Conservation (phyloP, 352 stramenopile species). For the Pythium pyrilobum region DNA sequence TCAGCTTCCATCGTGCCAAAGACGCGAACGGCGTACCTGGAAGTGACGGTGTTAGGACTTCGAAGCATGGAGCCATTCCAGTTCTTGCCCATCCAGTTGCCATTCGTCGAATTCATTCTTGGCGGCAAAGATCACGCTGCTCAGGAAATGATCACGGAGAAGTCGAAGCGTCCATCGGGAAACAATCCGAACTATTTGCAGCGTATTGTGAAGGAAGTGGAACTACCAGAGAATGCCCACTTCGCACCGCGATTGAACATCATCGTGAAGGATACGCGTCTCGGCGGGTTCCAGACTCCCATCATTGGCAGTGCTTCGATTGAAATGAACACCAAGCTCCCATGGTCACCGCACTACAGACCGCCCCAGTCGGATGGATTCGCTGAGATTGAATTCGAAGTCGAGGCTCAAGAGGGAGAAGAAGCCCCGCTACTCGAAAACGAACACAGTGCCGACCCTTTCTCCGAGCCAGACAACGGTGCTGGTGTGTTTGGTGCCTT, state of each 20-base stretch:
- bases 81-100: slow-evolving; percentile 85
- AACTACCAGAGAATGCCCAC: slow-evolving; percentile 83
- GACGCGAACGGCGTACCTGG: slow-evolving; percentile 69
- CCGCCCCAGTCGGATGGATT: slow-evolving; percentile 64
- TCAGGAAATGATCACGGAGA: slow-evolving; percentile 86
- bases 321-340: slow-evolving; percentile 81
- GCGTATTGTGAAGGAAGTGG: slow-evolving; percentile 83
- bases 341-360: slow-evolving; percentile 73
- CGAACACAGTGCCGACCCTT: slow-evolving; percentile 19
- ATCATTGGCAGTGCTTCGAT: slow-evolving; percentile 83
- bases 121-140: slow-evolving; percentile 72
- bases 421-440: slow-evolving; percentile 44
- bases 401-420: slow-evolving; percentile 45
- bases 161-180: slow-evolving; percentile 72
- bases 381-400: slow-evolving; percentile 62
- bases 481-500: slow-evolving; percentile 83
- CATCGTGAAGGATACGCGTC: slow-evolving; percentile 84
- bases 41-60: slow-evolving; percentile 82
- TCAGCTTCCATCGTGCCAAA: slow-evolving; percentile 50
- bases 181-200: slow-evolving; percentile 89
- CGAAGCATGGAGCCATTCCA: slow-evolving; percentile 87
- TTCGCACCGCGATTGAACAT: slow-evolving; percentile 88
- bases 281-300: slow-evolving; percentile 81
- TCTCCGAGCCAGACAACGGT: slow-evolving; percentile 59
- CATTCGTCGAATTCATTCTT: slow-evolving; percentile 86